Percentiles rank a stretch among this genome's conserved stretches.
phyloP scores from a whole-genome alignment of 2,329 filamentous ascomycete species.

The Colletotrichum theobromicola region DNA sequence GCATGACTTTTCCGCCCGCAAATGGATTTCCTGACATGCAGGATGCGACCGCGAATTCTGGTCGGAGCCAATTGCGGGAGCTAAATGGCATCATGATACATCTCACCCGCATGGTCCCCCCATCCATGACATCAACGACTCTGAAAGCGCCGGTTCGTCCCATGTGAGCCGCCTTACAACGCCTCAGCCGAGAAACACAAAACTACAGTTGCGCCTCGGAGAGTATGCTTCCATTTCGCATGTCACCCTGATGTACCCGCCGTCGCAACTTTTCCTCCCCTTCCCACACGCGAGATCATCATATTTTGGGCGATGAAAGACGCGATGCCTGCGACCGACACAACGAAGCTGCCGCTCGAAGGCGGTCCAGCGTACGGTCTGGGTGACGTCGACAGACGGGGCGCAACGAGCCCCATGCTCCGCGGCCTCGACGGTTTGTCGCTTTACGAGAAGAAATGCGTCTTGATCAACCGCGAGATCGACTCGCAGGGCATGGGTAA shows the following conservation, averaged over 20 bases:
- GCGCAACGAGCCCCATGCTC: background rate
- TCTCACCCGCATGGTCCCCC: background rate
- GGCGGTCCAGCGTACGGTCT: background rate
- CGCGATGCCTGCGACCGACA: background rate
- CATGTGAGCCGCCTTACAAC: background rate
- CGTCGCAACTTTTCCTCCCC: background rate
- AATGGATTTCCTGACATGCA: background rate
- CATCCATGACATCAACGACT: constrained; percentile 5
- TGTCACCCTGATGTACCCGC: background rate
- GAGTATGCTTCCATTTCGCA: background rate
- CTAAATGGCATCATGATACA: background rate
- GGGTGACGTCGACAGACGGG: background rate
- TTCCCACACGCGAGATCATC: background rate
- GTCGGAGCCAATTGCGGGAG: background rate
- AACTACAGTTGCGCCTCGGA: background rate
- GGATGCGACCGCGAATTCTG: background rate
- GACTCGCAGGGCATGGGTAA: constrained; percentile 56
- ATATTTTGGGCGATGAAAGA: background rate
- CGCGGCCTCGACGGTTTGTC: constrained; percentile 28
- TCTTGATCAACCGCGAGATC: constrained; percentile 48
- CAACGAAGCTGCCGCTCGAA: background rate
- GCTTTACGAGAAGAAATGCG: constrained; percentile 39
- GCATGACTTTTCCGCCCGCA: background rate
- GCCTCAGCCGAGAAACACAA: background rate
- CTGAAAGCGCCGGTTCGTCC: background rate